Evolutionary conservation across 306 rosid species (phyloP).

Genomic region (Ceratonia siliqua): DNA sequence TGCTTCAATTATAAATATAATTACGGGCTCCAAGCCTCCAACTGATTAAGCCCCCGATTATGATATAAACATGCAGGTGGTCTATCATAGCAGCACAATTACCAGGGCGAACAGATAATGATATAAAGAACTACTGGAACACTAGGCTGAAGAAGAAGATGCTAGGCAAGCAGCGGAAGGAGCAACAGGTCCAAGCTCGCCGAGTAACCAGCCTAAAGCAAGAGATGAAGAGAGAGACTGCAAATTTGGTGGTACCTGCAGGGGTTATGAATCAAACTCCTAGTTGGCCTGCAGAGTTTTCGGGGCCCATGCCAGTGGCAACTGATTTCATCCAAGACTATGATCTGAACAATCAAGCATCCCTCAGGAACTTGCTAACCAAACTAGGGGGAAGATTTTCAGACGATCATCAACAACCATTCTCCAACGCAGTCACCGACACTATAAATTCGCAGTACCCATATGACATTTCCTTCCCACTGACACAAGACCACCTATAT

Average conservation of each 20-base stretch:
- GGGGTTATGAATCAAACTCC: conserved; percentile 42
- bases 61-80: conserved; percentile 60
- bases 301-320: conserved; percentile 36
- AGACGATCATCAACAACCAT: conserved; percentile 12
- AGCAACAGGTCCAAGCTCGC: conserved; percentile 57
- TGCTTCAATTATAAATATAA: not conserved
- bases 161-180: conserved; percentile 68
- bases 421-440: not conserved
- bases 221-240: conserved; percentile 51
- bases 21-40: not conserved
- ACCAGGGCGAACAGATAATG: conserved; percentile 95
- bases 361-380: conserved; percentile 46
- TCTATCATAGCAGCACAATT: conserved; percentile 93
- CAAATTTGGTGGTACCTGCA: conserved; percentile 25
- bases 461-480: conserved; percentile 24
- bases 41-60: not conserved
- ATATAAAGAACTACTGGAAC: conserved; percentile 97
- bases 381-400: conserved; percentile 55
- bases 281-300: conserved; percentile 44
- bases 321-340: conserved; percentile 38
- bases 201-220: conserved; percentile 45
- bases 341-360: conserved; percentile 39
- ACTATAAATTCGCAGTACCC: conserved; percentile 29
- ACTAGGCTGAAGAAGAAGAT: conserved; percentile 96
- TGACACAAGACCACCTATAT: conserved; percentile 25